A percentile compares a stretch with the other conserved stretches of the same genome.
These are phyloP conservation scores for Musa troglodytarum DNA, from an alignment of 176 grass and related monocot species.

Conservation along the genomic window DNA sequence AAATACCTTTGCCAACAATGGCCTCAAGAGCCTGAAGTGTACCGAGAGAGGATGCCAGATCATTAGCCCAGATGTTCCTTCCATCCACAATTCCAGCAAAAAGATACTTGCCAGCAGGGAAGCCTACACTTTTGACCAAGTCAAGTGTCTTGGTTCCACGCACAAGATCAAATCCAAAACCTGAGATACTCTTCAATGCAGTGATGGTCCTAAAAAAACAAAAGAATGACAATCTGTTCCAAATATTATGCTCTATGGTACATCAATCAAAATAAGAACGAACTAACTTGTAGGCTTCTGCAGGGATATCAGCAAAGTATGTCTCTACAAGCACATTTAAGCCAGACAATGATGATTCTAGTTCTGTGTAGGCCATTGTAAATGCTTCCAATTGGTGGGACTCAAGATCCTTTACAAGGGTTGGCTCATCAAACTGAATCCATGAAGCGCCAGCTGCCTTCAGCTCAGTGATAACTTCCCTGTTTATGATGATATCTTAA, in stretches of 20 bases:
- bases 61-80: constrained; percentile 87
- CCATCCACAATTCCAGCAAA: constrained; percentile 97
- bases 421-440: constrained; percentile 97
- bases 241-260: background rate
- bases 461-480: constrained; percentile 81
- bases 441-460: constrained; percentile 89
- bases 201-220: constrained; percentile 47
- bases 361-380: constrained; percentile 53
- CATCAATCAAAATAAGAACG: background rate
- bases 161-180: constrained; percentile 80
- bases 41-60: constrained; percentile 68
- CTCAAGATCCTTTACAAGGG: constrained; percentile 75
- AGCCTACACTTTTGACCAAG: constrained; percentile 43
- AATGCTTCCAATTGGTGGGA: constrained; percentile 73
- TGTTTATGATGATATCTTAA: constrained; percentile 8
- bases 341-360: constrained; percentile 56
- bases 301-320: constrained; percentile 89
- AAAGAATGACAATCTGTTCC: background rate
- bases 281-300: constrained; percentile 80
- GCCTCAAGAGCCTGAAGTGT: constrained; percentile 60
- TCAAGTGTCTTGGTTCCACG: constrained; percentile 83
- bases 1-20: constrained; percentile 71
- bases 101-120: constrained; percentile 77
- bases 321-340: constrained; percentile 92
- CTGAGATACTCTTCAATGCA: constrained; percentile 55